Percentiles rank a stretch among this genome's conserved stretches.
Evolutionary conservation across 768 basidiomycete genomes (phyloP).

Genomic region (Xerocomellus amylosporus): DNA sequence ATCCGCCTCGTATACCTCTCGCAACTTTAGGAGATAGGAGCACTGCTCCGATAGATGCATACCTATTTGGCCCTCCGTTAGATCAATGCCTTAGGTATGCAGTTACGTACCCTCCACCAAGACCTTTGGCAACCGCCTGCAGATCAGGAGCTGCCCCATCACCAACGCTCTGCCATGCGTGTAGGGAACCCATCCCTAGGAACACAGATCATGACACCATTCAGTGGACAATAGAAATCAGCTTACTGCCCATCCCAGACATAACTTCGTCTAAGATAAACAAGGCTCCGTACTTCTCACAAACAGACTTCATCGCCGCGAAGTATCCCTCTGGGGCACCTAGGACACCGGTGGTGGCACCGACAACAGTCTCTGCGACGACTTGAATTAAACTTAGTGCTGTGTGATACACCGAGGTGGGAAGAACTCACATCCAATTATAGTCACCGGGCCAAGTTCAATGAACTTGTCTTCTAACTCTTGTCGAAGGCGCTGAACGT

Average conservation of each 20-base stretch:
- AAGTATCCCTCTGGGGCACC: conserved; percentile 83
- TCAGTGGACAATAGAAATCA: not conserved
- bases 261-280: conserved; percentile 92
- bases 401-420: not conserved
- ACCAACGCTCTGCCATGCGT: conserved; percentile 83
- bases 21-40: conserved; percentile 72
- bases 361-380: conserved; percentile 83
- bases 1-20: conserved; percentile 62
- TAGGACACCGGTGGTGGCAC: conserved; percentile 77
- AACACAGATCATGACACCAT: not conserved
- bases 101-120: conserved; percentile 74
- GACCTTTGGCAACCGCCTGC: conserved; percentile 86
- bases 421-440: conserved; percentile 67
- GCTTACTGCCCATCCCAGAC: conserved; percentile 87
- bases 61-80: conserved; percentile 42
- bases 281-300: conserved; percentile 66
- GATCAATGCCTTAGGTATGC: not conserved
- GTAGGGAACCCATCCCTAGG: conserved; percentile 80
- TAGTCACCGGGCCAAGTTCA: conserved; percentile 76
- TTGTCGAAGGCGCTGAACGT: conserved; percentile 70
- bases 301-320: conserved; percentile 79
- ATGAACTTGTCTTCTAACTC: conserved; percentile 86
- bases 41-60: conserved; percentile 78
- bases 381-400: conserved; percentile 41
- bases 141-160: conserved; percentile 79